Base-by-base conservation (phyloP, 1,139 yeast genomes). In the Diutina ranongensis region DNA sequence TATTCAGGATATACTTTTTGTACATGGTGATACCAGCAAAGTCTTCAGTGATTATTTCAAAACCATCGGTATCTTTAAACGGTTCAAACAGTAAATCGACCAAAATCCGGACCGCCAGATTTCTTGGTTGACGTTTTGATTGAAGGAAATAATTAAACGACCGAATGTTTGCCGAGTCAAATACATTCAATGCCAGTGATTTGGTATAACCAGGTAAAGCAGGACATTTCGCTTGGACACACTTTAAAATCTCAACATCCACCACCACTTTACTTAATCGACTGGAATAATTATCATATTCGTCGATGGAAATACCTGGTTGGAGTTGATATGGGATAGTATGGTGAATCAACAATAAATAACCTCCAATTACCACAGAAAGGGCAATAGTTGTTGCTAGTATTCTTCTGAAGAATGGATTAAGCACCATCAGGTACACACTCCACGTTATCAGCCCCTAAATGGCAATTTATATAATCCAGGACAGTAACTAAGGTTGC, bases 81-180 rank as follows among this genome's bases (percentile, higher is more conserved):
- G 5, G 48, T 10, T n/a, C 45, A n/a, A 50, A 45, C 9, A 49
- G 36, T n/a, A 56, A 18, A 38, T 56, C 60, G 13, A 49, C 42
- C 21, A 57, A 51, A 3, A 54, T 47, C 19, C 47, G 47, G 7
- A 53, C 45, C n/a, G 55, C 49, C 16, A 46, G 47, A 9, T 47
- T 49, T 10, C 50, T 27, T 4, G 49, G 48, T 15, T 47, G 49
- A 20, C 50, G 47, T 40, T 51, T 51, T 15, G 52, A 45, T 31
- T 50, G 46, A 13, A 57, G 34, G 48, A 52, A 55, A 47, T 55
- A 52, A 45, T 54, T 50, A 32, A 46, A 49, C 45, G 21, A 16
- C 19, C 42, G 42, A 25, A 38, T 20, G 20, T 38, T 38, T 2
- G 42, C 3, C 19, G 42, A n/a, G 12, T 38, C 42, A 25, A 38